Base-by-base conservation (phyloP, 257 asterid genomes). In the Lithospermum erythrorhizon region DNA sequence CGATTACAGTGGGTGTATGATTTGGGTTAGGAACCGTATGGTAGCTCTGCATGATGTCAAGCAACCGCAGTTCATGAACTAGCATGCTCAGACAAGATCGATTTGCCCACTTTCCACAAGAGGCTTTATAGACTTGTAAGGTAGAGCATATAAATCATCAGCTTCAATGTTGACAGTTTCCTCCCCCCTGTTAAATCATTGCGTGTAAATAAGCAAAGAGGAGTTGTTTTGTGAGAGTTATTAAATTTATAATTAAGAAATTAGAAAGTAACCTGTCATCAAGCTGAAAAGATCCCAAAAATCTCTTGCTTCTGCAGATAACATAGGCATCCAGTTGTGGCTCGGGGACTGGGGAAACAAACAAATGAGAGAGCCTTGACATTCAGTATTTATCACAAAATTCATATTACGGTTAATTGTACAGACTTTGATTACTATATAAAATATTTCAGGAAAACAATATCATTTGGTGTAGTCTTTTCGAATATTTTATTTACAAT, bases 121-220 rank as follows among this genome's bases (percentile, higher is more conserved):
- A 23, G 89, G 87, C 76, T 87, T 90, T 62, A 87, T 76, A 22
- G 94, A 82, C 77, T 85, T 82, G 78, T 85, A 90, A 37, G 89
- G 89, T 61, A 90, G 63, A 62, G 93, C 96, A 66, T 85, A 85
- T 27, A 90, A 60, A 76, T 87, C 94, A 65, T 82, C 83, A 9
- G 94, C 96, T 78, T 87, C 95, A 57, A 90, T 85, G 78, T 73
- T 80, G 21, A 83, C 73, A 57, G 87, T 83, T 57, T 85, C 98
- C 68, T 85, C 94, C 59, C 76, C 88, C 19, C 96, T 85, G 87
- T 53, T 32, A 55, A 13, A 59, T 62, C 68, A 51, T 27, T 52
- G 15, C 63, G 18, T 41, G 73, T 62, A 4, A n/a, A 65, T 76
- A 52, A 72, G 74, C 57, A 69, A 58, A 56, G 10, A 20, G 27